Evolutionary conservation across 179 eudicot genomes (phyloP).

Genomic region (Sideroxylon spinosum): DNA sequence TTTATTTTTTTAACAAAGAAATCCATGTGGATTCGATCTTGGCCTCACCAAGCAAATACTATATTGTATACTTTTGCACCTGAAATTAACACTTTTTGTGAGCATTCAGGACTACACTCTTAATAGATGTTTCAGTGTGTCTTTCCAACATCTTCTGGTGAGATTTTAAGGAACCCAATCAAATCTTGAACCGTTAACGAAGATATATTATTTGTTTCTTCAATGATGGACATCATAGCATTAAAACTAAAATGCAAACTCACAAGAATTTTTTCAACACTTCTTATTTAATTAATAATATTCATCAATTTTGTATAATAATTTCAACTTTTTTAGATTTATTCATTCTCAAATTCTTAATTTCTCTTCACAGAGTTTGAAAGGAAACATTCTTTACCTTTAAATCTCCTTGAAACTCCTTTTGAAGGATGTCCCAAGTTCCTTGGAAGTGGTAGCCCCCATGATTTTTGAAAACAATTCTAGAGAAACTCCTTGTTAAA

Average conservation of each 20-base stretch:
- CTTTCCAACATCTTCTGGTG: constrained; percentile 3
- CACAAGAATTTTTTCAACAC: neutral
- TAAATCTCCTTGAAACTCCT: constrained; percentile 13
- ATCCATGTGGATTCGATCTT: too few relatives aligned
- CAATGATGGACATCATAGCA: constrained; percentile 9
- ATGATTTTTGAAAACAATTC: neutral
- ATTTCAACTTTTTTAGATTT: neutral
- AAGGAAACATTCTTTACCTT: constrained; percentile 8
- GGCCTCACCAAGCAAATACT: too few relatives aligned
- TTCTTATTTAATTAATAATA: neutral
- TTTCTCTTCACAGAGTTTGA: constrained; percentile 12
- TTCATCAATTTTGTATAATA: neutral
- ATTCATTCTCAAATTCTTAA: constrained; percentile 22
- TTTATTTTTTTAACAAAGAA: too few relatives aligned
- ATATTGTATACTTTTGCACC: too few relatives aligned
- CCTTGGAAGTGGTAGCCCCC: neutral
- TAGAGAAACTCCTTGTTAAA: neutral
- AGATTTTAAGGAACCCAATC: constrained; percentile 7
- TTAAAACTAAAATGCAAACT: neutral
- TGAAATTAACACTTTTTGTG: too few relatives aligned
- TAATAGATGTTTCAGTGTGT: too few relatives aligned
- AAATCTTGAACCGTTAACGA: neutral
- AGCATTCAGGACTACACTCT: too few relatives aligned
- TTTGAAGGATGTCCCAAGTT: neutral
- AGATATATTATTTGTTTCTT: constrained; percentile 9